Percentiles rank a stretch among this genome's conserved stretches.
These are phyloP conservation scores for Monosporascus sp. DNA, from an alignment of 2,329 filamentous ascomycete genomes.

Conservation along the genomic window DNA sequence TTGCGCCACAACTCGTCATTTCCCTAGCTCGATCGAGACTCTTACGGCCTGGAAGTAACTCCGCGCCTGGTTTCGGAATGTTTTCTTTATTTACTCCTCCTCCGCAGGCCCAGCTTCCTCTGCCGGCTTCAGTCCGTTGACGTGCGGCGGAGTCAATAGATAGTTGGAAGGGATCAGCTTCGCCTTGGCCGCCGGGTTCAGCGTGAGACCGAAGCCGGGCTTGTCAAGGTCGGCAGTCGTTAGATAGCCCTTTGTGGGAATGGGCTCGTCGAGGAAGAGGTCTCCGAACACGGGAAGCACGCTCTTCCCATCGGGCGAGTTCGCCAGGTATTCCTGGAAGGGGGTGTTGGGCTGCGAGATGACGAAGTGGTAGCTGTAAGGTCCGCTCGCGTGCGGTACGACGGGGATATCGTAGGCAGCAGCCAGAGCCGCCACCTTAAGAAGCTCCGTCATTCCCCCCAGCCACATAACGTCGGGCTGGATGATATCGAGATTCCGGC, in stretches of 20 bases:
- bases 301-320: conserved; percentile 84
- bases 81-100: conserved; percentile 4
- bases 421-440: conserved; percentile 84
- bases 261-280: conserved; percentile 84
- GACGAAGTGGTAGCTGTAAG: conserved; percentile 95
- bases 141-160: conserved; percentile 63
- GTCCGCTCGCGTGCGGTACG: conserved; percentile 88
- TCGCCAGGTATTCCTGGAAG: conserved; percentile 94
- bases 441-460: conserved; percentile 83
- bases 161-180: conserved; percentile 72
- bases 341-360: conserved; percentile 88
- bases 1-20: no score
- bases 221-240: conserved; percentile 76
- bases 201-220: conserved; percentile 82
- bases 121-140: conserved; percentile 35
- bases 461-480: conserved; percentile 98
- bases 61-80: not conserved
- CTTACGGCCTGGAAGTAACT: no score
- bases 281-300: conserved; percentile 90
- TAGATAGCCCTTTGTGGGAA: conserved; percentile 76
- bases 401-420: conserved; percentile 92
- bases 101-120: conserved; percentile 9
- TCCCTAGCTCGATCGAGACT: no score
- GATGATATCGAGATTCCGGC: conserved; percentile 86
- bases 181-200: conserved; percentile 67